Conservation (phyloP, 2,329 filamentous ascomycete genomes). For the Talaromyces sp. region DNA sequence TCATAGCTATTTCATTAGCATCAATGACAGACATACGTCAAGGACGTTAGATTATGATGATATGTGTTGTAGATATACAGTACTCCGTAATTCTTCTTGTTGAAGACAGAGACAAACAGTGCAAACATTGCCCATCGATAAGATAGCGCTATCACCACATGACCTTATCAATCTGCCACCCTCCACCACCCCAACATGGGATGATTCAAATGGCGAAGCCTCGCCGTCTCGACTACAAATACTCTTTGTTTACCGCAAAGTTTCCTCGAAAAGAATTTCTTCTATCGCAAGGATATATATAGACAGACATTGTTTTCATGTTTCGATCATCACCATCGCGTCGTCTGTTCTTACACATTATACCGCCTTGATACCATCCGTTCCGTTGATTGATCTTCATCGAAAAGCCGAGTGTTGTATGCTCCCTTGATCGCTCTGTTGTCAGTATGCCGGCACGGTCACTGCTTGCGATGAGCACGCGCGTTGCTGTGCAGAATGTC, state of each 20-base stretch:
- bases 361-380: slow-evolving; percentile 13
- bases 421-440: background rate
- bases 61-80: background rate
- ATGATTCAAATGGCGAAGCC: background rate
- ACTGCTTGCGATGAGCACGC: slow-evolving; percentile 21
- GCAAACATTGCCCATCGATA: background rate
- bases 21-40: background rate
- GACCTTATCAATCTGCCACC: background rate
- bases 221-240: background rate
- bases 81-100: background rate
- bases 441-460: slow-evolving; percentile 21
- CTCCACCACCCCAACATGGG: background rate
- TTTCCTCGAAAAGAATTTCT: background rate
- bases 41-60: background rate
- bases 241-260: background rate
- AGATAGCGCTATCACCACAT: background rate
- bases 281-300: background rate
- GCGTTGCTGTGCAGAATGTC: slow-evolving; percentile 19
- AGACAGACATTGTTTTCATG: slow-evolving; percentile 9
- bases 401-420: background rate
- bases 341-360: slow-evolving; percentile 1
- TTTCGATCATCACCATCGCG: slow-evolving; percentile 5
- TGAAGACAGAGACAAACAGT: background rate
- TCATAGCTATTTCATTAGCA: background rate
- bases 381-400: background rate